phyloP scores from a whole-genome alignment of 768 basidiomycete species.

The Fibroporia radiculosa region DNA sequence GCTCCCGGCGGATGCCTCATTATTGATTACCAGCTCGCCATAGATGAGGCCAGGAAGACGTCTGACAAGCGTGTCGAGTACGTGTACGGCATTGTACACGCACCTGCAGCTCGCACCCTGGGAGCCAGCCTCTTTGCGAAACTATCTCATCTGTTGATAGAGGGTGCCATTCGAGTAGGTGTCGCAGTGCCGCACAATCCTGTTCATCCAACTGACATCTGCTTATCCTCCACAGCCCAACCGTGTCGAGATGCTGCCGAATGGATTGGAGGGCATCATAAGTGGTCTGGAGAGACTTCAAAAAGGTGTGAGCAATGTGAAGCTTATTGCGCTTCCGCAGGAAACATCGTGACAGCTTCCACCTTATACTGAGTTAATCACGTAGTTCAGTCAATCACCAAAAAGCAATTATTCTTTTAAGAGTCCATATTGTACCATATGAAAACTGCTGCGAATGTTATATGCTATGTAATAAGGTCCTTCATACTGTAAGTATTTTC shows the following conservation, averaged over 20 bases:
- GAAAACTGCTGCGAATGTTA: too few species aligned
- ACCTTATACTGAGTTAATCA: too few species aligned
- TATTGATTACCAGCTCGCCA: conserved; percentile 5
- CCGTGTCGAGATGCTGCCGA: conserved; percentile 16
- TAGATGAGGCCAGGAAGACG: conserved; percentile 6
- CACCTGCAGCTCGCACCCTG: conserved; percentile 8
- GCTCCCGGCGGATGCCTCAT: conserved; percentile 15
- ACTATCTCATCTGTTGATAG: conserved; percentile 16
- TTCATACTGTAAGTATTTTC: too few species aligned
- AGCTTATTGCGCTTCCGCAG: conserved; percentile 20
- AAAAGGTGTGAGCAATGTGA: conserved; percentile 19
- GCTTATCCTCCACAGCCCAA: conserved; percentile 5
- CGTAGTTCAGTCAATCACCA: too few species aligned
- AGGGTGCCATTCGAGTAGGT: conserved; percentile 18
- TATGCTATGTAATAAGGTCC: too few species aligned
- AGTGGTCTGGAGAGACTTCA: conserved; percentile 17
- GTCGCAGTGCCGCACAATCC: background rate
- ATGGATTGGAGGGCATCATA: conserved; percentile 19
- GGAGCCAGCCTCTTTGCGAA: conserved; percentile 14
- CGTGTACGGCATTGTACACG: conserved; percentile 11
- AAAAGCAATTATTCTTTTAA: too few species aligned
- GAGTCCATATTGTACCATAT: too few species aligned
- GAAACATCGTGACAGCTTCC: conserved; percentile 17
- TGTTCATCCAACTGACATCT: background rate
- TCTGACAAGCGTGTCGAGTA: conserved; percentile 10